phyloP scores from a whole-genome alignment of 495 filamentous ascomycete genomes.

The Diplogelasinospora grovesii region DNA sequence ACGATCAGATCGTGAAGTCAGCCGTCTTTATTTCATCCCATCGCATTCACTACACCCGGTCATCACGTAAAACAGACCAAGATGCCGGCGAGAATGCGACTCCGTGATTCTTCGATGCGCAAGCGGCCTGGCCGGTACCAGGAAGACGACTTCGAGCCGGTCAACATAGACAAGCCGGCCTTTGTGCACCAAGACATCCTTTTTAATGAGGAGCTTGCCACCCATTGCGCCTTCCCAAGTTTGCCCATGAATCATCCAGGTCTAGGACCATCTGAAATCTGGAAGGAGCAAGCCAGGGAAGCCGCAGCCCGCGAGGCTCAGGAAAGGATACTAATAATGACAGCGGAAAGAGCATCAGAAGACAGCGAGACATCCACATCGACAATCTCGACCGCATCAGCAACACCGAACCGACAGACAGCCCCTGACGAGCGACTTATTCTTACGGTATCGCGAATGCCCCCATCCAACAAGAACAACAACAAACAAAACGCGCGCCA shows the following conservation, averaged over 20 bases:
- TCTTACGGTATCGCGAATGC: too few relatives aligned
- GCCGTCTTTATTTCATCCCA: too few relatives aligned
- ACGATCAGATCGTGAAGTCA: too few relatives aligned
- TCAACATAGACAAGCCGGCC: constrained; percentile 4
- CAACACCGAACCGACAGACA: neutral
- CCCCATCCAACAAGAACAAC: neutral
- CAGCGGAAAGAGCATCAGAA: neutral
- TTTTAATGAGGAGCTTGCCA: constrained; percentile 9
- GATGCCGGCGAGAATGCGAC: constrained; percentile 1
- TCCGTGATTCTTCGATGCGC: constrained; percentile 3
- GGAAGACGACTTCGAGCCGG: constrained; percentile 12
- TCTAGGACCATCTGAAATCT: constrained; percentile 12
- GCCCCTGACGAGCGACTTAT: neutral
- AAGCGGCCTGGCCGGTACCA: constrained; percentile 9
- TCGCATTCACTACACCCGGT: too few relatives aligned
- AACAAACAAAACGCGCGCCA: neutral
- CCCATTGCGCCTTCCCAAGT: constrained; percentile 17
- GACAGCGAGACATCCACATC: neutral
- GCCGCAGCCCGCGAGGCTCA: neutral
- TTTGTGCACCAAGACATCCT: constrained; percentile 11
- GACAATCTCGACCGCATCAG: neutral
- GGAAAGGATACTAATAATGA: neutral
- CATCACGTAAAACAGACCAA: too few relatives aligned
- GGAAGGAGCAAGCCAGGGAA: constrained; percentile 4
- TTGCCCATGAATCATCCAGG: constrained; percentile 12